Conservation (phyloP, 1,139 yeast species). For the Debaryomyces udenii region DNA sequence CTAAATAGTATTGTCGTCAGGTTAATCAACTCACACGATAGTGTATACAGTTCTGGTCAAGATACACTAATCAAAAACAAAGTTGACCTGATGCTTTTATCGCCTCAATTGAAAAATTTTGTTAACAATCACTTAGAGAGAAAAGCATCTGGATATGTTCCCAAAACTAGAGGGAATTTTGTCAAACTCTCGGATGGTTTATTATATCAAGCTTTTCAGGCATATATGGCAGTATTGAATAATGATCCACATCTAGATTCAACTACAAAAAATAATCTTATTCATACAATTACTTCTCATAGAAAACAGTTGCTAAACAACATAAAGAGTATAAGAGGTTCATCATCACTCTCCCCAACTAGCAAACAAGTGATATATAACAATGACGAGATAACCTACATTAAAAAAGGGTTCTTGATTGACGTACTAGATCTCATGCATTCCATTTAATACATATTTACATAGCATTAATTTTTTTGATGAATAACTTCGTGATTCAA, state of each 20-base stretch:
- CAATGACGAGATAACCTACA: conserved; percentile 27
- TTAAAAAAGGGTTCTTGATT: conserved; percentile 28
- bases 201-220: conserved; percentile 17
- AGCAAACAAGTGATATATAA: conserved; percentile 18
- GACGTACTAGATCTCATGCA: conserved; percentile 19
- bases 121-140: conserved; percentile 15
- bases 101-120: conserved; percentile 20
- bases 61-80: conserved; percentile 19
- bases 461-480: conserved; percentile 1
- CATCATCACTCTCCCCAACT: conserved; percentile 5
- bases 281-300: conserved; percentile 15
- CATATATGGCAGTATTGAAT: conserved; percentile 19
- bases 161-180: conserved; percentile 23
- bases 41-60: conserved; percentile 20
- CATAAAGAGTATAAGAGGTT: conserved; percentile 12
- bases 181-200: conserved; percentile 28
- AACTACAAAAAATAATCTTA: conserved; percentile 12
- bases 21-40: conserved; percentile 25
- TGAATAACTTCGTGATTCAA: conserved; percentile 12
- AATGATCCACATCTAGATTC: conserved; percentile 8
- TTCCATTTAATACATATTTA: conserved; percentile 4
- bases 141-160: conserved; percentile 10
- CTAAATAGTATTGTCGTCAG: conserved; percentile 19
- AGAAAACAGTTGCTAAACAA: conserved; percentile 16
- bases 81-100: conserved; percentile 14